These are phyloP conservation scores for Penicillium sp. DNA, from an alignment of 2,329 filamentous ascomycete genomes.

Conservation along the genomic window DNA sequence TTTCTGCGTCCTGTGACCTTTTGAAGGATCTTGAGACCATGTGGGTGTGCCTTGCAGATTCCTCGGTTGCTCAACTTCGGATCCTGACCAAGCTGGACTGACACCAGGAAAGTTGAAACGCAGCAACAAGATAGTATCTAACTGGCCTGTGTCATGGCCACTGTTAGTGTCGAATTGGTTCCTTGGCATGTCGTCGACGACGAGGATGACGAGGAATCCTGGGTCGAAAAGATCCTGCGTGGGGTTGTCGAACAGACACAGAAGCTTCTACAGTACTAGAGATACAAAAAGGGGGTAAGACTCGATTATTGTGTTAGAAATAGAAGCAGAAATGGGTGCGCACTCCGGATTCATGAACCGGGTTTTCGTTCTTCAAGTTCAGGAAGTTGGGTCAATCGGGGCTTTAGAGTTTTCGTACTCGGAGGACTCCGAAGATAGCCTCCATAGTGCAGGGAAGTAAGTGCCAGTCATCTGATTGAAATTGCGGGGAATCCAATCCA, in stretches of 20 bases:
- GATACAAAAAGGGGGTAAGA: background rate
- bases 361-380: background rate
- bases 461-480: background rate
- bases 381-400: background rate
- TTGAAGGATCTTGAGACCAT: background rate
- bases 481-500: background rate
- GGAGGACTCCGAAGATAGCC: too few species aligned
- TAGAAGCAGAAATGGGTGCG: background rate
- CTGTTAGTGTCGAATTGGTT: slow-evolving; percentile 19
- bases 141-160: slow-evolving; percentile 20
- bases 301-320: background rate
- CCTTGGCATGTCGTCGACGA: slow-evolving; percentile 16
- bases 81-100: background rate
- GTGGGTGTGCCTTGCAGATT: background rate
- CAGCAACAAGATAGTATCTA: background rate
- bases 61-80: background rate
- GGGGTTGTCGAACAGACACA: background rate
- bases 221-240: background rate
- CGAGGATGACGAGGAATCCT: slow-evolving; percentile 1
- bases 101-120: background rate
- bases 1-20: background rate
- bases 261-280: background rate
- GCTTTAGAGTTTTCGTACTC: background rate
- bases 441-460: background rate
- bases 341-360: background rate